Evolutionary conservation across 306 rosid genomes (phyloP).

Genomic region (Rubus parviflorus): DNA sequence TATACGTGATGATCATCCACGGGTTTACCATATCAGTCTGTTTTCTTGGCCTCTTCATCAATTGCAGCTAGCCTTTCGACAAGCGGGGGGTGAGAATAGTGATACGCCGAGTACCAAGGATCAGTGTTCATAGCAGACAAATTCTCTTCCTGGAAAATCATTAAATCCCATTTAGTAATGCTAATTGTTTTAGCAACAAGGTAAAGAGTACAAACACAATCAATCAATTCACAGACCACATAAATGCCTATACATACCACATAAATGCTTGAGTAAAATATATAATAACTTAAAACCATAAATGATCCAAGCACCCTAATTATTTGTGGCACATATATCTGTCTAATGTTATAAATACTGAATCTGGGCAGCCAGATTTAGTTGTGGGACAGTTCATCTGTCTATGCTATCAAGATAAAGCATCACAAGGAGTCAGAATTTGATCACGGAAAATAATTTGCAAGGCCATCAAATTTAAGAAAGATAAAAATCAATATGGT

Average conservation of each 20-base stretch:
- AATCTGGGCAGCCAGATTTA: neutral
- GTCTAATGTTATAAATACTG: neutral
- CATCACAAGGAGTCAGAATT: neutral
- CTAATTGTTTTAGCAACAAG: neutral
- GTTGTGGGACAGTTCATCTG: neutral
- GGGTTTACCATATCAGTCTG: slow-evolving; percentile 43
- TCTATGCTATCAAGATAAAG: neutral
- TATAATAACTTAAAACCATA: neutral
- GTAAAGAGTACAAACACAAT: neutral
- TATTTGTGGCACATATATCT: neutral
- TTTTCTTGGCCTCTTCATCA: slow-evolving; percentile 62
- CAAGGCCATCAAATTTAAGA: neutral
- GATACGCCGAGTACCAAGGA: slow-evolving; percentile 98
- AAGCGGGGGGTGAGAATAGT: slow-evolving; percentile 96
- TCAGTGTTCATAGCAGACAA: slow-evolving; percentile 95
- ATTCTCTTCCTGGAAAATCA: slow-evolving; percentile 78
- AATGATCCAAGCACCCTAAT: slow-evolving; percentile 1
- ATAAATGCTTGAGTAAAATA: neutral
- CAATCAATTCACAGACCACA: neutral
- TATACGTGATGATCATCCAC: slow-evolving; percentile 13
- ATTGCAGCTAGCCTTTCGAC: slow-evolving; percentile 86
- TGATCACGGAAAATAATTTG: neutral
- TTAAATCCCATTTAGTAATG: slow-evolving; percentile 7
- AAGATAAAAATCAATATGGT: neutral
- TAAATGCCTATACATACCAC: neutral